Evolutionary conservation across 2,329 filamentous ascomycete genomes (phyloP), one percentile per base, ranked within the genome.

Genomic region (Ophiocordyceps robertsii): DNA sequence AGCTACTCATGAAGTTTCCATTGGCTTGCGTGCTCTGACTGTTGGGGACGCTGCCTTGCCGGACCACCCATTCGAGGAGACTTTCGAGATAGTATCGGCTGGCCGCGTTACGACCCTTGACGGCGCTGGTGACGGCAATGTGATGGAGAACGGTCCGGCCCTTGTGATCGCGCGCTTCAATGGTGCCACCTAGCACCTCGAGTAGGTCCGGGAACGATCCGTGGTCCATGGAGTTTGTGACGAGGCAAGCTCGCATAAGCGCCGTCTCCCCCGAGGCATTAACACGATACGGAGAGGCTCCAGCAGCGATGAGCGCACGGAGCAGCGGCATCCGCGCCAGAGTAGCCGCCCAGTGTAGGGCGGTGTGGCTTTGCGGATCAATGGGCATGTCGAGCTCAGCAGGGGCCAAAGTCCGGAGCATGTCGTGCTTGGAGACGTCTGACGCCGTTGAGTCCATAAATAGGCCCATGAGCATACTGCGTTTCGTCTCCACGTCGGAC

Each of bases 31-130:
- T 48, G 42, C 55, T 57, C 51, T 74, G 73, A 52, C 68, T 75
- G 48, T 66, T 75, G 21, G 75, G 70, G 6, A 70, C 71, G 44
- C 80, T 82, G 5, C 84, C 84, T 58, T 93, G 87, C 31, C 89
- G 80, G 3, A 96, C 89, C 12, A 96, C 84, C 68, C 93, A 96
- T 57, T 95, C 90, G 1, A 98, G 70, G 11, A 98, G 71, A 27
- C 87, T 90, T 63, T 98, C 92, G 2, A 98, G 76, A 54, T 98
- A 98, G 59, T 96, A 95, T 50, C 90, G 85, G 58, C 88, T 94
- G 19, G 92, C 90, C 36, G 86, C 80, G 44, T 86, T 89, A 39
- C 92, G 80, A 7, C 90, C 90, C 58, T 95, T 95, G 53, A 96
- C 92, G 7, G 89, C 92, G 47, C 89, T 95, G 14, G 92, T 93